Evolutionary conservation across 306 rosid genomes (phyloP).

Genomic region (Quercus bicolor): DNA sequence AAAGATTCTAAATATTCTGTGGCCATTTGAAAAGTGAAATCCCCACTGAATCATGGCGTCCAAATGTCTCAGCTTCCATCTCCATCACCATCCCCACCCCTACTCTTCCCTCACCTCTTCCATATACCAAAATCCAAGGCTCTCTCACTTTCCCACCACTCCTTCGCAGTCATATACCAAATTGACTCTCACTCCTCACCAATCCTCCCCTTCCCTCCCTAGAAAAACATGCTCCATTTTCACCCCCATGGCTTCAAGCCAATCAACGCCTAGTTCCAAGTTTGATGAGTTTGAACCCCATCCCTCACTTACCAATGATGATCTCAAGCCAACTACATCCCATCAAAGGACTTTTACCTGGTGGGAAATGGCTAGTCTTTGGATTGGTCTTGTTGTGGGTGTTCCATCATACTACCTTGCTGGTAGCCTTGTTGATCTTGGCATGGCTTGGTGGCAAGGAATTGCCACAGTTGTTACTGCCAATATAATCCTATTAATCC

Average conservation of each 20-base stretch:
- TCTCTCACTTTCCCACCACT: conserved; percentile 6
- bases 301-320: conserved; percentile 60
- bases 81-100: conserved; percentile 27
- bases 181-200: neutral
- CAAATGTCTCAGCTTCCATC: conserved; percentile 28
- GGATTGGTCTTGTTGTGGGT: conserved; percentile 89
- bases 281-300: conserved; percentile 26
- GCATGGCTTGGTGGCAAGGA: conserved; percentile 99
- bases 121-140: conserved; percentile 11
- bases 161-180: conserved; percentile 11
- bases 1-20: neutral
- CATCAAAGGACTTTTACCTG: conserved; percentile 57
- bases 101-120: conserved; percentile 17
- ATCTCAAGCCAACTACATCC: conserved; percentile 65
- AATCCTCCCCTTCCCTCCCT: neutral
- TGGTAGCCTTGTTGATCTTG: conserved; percentile 84
- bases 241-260: conserved; percentile 21
- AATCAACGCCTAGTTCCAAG: neutral
- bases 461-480: conserved; percentile 72
- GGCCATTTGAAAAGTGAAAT: neutral
- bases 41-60: conserved; percentile 32
- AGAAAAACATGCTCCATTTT: conserved; percentile 27
- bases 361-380: conserved; percentile 67
- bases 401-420: conserved; percentile 89
- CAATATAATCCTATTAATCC: conserved; percentile 51